phyloP scores from a whole-genome alignment of 257 asterid species.

The Ilex aquifolium region DNA sequence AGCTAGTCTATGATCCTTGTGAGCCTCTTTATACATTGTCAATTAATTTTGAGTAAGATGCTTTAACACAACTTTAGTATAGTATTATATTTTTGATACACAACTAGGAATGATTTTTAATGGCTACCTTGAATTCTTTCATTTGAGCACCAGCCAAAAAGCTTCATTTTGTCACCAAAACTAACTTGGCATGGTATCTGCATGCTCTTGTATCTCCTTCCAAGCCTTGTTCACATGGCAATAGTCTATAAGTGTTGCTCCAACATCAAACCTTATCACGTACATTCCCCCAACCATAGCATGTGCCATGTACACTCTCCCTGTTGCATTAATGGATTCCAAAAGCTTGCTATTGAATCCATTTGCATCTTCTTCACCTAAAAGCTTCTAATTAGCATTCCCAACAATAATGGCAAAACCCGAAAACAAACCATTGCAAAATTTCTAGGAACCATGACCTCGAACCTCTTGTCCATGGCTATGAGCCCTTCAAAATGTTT shows the following conservation, averaged over 20 bases:
- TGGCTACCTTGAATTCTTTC: no score
- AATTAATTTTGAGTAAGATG: no score
- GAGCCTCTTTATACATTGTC: no score
- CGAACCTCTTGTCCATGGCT: constrained; percentile 64
- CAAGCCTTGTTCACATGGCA: constrained; percentile 30
- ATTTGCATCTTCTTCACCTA: no score
- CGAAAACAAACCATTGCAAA: constrained; percentile 72
- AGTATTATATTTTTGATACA: no score
- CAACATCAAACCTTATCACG: constrained; percentile 55
- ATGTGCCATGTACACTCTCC: constrained; percentile 23
- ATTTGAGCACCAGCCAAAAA: no score
- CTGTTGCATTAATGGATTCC: constrained; percentile 37
- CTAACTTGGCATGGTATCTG: no score
- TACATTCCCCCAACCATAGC: constrained; percentile 63
- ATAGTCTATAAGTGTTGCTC: constrained; percentile 52
- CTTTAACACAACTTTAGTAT: no score
- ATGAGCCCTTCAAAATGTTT: background rate
- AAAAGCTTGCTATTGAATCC: background rate
- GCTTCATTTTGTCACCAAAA: no score
- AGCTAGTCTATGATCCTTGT: no score
- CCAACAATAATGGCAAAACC: constrained; percentile 35
- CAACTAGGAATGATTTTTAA: no score
- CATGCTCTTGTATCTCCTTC: constrained; percentile 38
- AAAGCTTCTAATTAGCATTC: background rate
- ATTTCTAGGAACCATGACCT: constrained; percentile 65